Evolutionary conservation across 345 rosid genomes (phyloP).

Genomic region (Hevea brasiliensis): DNA sequence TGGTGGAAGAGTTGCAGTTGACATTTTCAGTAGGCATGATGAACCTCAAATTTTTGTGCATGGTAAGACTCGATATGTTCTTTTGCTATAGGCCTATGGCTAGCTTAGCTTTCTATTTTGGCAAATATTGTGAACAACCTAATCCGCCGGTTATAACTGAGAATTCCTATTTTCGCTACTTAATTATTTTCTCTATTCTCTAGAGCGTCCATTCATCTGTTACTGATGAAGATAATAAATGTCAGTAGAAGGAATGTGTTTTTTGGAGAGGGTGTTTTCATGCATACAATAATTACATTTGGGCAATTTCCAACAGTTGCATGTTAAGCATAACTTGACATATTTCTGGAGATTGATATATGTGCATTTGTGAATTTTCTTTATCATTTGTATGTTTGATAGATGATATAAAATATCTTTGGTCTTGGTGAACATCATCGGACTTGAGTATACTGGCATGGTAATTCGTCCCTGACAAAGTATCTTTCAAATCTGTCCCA

Average conservation of each 20-base stretch:
- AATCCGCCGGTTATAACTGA: constrained; percentile 5
- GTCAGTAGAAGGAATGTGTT: background rate
- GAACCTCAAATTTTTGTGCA: constrained; percentile 85
- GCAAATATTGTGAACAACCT: background rate
- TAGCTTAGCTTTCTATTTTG: background rate
- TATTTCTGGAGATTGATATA: background rate
- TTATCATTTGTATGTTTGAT: background rate
- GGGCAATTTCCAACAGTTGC: background rate
- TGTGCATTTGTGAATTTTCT: background rate
- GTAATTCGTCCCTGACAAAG: background rate
- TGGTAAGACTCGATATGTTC: constrained; percentile 52
- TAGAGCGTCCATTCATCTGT: background rate
- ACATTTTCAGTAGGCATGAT: constrained; percentile 94
- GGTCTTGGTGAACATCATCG: background rate
- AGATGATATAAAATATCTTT: background rate
- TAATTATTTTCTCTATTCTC: background rate
- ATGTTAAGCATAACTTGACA: background rate
- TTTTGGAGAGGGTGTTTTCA: no score
- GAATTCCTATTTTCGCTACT: background rate
- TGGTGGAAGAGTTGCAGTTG: constrained; percentile 95
- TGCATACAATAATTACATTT: background rate
- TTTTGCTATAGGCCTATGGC: background rate
- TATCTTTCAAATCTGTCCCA: background rate
- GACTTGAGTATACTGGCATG: background rate
- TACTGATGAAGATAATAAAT: background rate